Evolutionary conservation across 495 filamentous ascomycete species (phyloP), one percentile per base, ranked within the genome.

Genomic region (Cladorrhinum samala): DNA sequence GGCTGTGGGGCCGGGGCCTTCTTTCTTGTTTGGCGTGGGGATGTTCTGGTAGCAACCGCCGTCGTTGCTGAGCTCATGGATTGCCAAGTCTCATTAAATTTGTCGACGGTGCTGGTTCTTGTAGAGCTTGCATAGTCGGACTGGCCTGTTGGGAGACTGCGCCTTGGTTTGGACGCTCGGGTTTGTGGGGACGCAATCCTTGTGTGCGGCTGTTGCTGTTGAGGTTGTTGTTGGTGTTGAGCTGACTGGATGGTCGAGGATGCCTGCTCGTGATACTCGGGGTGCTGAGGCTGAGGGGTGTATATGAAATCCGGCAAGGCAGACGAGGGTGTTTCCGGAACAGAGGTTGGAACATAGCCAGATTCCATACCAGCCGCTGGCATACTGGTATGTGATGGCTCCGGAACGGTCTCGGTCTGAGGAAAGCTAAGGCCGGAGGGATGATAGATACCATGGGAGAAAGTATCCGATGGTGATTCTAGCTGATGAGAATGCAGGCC

Each of bases 401-500:
- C 54, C 9, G 46, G 18, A 13, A 39, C 18, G n/a, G 46, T 23
- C 2, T 49, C 19, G 2, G 38, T 36, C 39, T 52, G 21, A 0
- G 59, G 60, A 39, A 60, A 65, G n/a, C 41, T 55, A 18, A 66
- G 30, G 16, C 55, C 53, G 11, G 52, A 27, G 14, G 58, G 61
- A 9, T 63, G 44, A 25, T 66, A 67, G 1, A 60, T 30, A 13
- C 33, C 50, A 6, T 56, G 52, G 13, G 46, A 44, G 37, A 59
- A 64, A 24, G 44, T 19, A 25, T 46, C 33, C 2, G 61, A 51
- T 5, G 55, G 47, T 2, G 50, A 43, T 19, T 67, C 58, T 3
- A 50, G 16, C 2, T 58, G 50, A 16, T 51, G 61, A 7, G 45
- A 44, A 17, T 46, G 48, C 16, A 52, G 5, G 14, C 40, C 50